Conservation (phyloP, 2,329 filamentous ascomycete species). For the Coniochaeta prunicola region DNA sequence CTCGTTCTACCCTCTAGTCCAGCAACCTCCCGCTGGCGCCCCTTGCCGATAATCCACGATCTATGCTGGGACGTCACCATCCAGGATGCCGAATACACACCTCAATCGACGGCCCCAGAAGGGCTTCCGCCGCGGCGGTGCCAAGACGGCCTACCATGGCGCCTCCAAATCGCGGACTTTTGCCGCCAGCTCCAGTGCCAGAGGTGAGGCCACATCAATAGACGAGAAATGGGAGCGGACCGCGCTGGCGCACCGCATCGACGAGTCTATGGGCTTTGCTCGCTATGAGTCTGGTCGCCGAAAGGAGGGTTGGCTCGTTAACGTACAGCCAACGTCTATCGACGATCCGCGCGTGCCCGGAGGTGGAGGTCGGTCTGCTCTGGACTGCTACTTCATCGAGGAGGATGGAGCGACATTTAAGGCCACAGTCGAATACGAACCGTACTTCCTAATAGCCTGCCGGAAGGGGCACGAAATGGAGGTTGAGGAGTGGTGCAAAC, state of each 20-base stretch:
- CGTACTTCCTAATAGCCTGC: slow-evolving; percentile 89
- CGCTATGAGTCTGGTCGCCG: slow-evolving; percentile 85
- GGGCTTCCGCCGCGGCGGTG: slow-evolving; percentile 60
- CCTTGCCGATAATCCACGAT: not conserved
- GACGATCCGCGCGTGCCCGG: slow-evolving; percentile 78
- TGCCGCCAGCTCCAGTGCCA: slow-evolving; percentile 63
- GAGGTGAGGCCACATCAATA: slow-evolving; percentile 78
- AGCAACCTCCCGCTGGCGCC: not conserved
- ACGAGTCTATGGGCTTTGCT: slow-evolving; percentile 90
- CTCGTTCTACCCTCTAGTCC: not conserved
- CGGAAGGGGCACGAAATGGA: slow-evolving; percentile 84
- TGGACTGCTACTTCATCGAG: slow-evolving; percentile 96
- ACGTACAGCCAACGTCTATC: slow-evolving; percentile 85
- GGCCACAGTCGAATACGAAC: slow-evolving; percentile 91
- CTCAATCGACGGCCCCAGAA: slow-evolving; percentile 48
- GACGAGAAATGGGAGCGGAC: slow-evolving; percentile 90
- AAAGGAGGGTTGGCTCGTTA: slow-evolving; percentile 83
- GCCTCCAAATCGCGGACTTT: slow-evolving; percentile 66
- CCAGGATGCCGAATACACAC: slow-evolving; percentile 52
- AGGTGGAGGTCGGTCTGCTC: slow-evolving; percentile 78
- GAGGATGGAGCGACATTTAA: slow-evolving; percentile 89
- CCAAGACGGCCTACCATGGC: slow-evolving; percentile 65
- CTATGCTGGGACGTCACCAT: not conserved
- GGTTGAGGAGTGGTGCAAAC: slow-evolving; percentile 90
- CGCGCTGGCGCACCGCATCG: slow-evolving; percentile 77